Evolutionary conservation across 139 green algal species (phyloP).

Genomic region (Coccomyxa sp.): DNA sequence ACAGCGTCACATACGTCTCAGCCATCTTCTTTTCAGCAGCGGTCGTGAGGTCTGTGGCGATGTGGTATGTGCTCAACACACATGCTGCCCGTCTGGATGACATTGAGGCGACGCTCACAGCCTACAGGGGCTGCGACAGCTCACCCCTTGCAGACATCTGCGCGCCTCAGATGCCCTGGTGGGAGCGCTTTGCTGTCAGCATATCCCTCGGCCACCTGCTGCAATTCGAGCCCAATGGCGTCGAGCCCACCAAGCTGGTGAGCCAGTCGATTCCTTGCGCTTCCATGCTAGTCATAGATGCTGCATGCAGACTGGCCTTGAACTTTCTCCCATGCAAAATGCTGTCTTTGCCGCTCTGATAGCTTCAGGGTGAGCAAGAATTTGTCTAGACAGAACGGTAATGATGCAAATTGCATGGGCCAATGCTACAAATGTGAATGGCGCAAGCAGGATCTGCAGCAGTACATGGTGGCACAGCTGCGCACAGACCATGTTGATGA

Average conservation of each 20-base stretch:
- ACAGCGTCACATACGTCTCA: not conserved
- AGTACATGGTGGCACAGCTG: not conserved
- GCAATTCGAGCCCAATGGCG: conserved; percentile 1
- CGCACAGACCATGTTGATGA: not conserved
- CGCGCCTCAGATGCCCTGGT: not conserved
- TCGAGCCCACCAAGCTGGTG: not conserved
- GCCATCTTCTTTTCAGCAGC: not conserved
- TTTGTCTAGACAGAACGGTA: not conserved
- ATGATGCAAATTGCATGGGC: not conserved
- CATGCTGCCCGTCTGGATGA: conserved; percentile 1
- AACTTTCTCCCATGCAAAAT: not conserved
- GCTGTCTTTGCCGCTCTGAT: not conserved
- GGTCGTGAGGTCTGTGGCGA: not conserved
- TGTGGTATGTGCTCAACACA: not conserved
- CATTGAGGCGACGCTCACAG: not conserved
- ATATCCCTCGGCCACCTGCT: not conserved
- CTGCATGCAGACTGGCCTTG: too few relatives aligned
- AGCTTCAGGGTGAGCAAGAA: not conserved
- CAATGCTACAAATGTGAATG: not conserved
- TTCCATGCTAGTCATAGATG: too few relatives aligned
- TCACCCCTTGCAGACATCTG: not conserved
- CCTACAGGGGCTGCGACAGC: not conserved
- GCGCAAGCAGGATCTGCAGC: not conserved
- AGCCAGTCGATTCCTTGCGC: not conserved
- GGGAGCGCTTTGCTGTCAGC: not conserved